phyloP scores from a whole-genome alignment of 768 basidiomycete genomes.

The Trichaptum fuscoviolaceum region DNA sequence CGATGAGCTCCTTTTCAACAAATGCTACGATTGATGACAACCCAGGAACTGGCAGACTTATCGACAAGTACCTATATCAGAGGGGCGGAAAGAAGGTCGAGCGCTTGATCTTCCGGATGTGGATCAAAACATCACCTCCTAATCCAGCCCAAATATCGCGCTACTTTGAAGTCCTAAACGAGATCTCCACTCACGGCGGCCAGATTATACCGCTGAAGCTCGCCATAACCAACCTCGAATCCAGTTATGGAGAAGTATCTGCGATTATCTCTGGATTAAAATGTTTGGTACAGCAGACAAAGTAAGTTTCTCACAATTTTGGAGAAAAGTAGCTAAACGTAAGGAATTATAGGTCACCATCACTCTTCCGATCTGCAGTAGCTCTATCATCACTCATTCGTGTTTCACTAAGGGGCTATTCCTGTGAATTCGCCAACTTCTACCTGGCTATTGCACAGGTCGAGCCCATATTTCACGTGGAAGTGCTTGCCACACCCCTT shows the following conservation, averaged over 20 bases:
- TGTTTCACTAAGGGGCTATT: neutral
- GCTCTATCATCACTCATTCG: neutral
- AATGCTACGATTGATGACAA: neutral
- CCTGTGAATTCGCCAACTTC: neutral
- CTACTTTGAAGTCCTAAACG: neutral
- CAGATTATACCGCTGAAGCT: no score
- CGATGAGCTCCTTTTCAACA: neutral
- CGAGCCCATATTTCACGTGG: neutral
- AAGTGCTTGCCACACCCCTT: neutral
- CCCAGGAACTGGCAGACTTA: neutral
- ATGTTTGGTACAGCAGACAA: neutral
- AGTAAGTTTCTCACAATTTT: neutral
- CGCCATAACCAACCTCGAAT: no score
- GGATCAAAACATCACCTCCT: neutral
- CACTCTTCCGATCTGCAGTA: neutral
- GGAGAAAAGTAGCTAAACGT: no score
- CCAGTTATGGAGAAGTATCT: neutral
- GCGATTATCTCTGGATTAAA: neutral
- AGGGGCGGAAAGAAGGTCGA: neutral
- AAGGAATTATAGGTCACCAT: neutral
- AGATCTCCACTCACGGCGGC: neutral
- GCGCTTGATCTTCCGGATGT: neutral
- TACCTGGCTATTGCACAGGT: neutral
- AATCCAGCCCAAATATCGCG: neutral
- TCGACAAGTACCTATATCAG: neutral